A percentile compares a stretch with the other conserved stretches of the same genome.
Conservation (phyloP, 2,329 filamentous ascomycete species). For the Penicillium hesseltinei region DNA sequence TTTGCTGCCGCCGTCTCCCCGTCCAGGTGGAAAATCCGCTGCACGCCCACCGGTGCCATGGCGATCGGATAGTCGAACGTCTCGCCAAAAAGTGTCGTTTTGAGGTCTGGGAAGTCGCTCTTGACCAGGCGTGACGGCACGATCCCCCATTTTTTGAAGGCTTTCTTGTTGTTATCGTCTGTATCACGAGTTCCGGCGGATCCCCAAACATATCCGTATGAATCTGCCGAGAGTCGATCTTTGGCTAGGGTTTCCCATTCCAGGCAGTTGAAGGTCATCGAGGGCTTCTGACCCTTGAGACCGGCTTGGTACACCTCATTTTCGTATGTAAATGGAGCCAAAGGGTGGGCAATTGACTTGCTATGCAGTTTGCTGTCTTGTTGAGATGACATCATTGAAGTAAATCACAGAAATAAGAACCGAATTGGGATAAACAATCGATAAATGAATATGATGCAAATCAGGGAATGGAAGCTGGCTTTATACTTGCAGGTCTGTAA, state of each 20-base stretch:
- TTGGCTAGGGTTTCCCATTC: constrained; percentile 55
- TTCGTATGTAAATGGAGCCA: constrained; percentile 28
- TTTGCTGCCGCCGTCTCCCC: constrained; percentile 62
- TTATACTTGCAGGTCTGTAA: neutral
- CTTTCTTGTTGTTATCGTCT: constrained; percentile 29
- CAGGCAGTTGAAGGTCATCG: constrained; percentile 57
- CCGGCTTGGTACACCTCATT: constrained; percentile 48
- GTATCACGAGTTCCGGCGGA: constrained; percentile 48
- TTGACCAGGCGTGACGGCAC: constrained; percentile 27
- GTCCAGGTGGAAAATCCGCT: constrained; percentile 64
- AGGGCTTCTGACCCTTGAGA: constrained; percentile 46
- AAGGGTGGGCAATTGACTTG: neutral
- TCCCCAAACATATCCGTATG: constrained; percentile 60
- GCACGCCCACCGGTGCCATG: constrained; percentile 68
- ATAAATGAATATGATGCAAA: neutral
- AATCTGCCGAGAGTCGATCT: constrained; percentile 46
- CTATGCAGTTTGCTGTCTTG: neutral
- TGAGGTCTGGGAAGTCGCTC: constrained; percentile 46
- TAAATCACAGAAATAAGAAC: neutral
- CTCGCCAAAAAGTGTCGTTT: constrained; percentile 52
- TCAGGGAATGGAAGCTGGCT: neutral
- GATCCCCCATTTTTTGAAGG: constrained; percentile 32
- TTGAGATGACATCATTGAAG: neutral
- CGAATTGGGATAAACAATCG: neutral
- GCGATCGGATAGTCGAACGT: constrained; percentile 54